Base-by-base conservation (phyloP, 164 flowering plant genomes). In the Warburgia ugandensis region DNA sequence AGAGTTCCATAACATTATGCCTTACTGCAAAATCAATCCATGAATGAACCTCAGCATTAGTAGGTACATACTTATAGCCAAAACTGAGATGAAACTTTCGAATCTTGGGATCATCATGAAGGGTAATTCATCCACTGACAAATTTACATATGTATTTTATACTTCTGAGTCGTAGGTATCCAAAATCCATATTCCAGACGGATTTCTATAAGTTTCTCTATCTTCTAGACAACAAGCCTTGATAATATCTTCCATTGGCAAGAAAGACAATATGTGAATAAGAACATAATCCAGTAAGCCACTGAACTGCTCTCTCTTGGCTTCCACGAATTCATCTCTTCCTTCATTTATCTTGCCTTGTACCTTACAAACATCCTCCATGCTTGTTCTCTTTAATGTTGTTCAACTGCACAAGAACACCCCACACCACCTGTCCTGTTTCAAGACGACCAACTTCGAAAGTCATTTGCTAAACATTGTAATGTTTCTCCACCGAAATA, bases 1-100 rank as follows among this genome's bases (percentile, higher is more conserved):
- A 21, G 47, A 43, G 27, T 43, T 43, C 47, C 13, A 19, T 27
- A 21, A 43, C 47, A 20, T 22, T 43, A 43, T 43, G 47, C 47
- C 26, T 22, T 22, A 43, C 1, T 14, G 47, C 47, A 43, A 43
- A 43, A 1, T 27, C 26, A 12, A 43, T 43, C 47, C 47, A 43
- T 22, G 29, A 43, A 43, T 21, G 12, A 25, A 43, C 47, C 22
- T 43, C 26, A 43, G 14, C 35, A 5, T 31, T 5, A 25, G 26
- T 25, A 22, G 20, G 47, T 14, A 23, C 0, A 43, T 43, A 1
- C 6, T 22, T 27, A 19, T 43, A 22, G 6, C 3, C 10, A 43
- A 43, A 17, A 5, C 14, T 17, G 26, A 43, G 19, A 19, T 27
- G 22, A 6, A 43, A 43, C 10, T 22, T 43, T 14, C 22, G 25